A percentile compares a stretch with the other conserved stretches of the same genome.
Evolutionary conservation across 1,139 yeast genomes (phyloP).

Genomic region (Meyerozyma elateridarum): DNA sequence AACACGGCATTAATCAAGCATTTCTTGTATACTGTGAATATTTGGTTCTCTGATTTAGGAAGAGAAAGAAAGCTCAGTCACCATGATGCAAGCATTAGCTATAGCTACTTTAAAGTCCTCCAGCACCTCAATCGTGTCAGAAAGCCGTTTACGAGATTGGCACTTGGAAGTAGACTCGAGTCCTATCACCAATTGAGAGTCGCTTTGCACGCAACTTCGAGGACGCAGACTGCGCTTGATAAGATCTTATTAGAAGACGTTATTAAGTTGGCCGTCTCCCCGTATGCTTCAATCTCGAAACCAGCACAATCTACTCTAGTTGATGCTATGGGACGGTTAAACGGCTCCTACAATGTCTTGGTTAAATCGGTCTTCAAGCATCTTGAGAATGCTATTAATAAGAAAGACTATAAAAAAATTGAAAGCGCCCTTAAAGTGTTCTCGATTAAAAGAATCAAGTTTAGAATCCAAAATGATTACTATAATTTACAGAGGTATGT

Average conservation of each 20-base stretch:
- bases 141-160: constrained; percentile 75
- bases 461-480: constrained; percentile 55
- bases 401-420: constrained; percentile 48
- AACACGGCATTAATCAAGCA: constrained; percentile 68
- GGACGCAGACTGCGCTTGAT: constrained; percentile 69
- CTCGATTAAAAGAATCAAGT: constrained; percentile 46
- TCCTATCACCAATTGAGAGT: constrained; percentile 75
- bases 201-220: constrained; percentile 67
- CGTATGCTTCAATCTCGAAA: constrained; percentile 63
- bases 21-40: constrained; percentile 60
- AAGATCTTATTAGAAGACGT: constrained; percentile 61
- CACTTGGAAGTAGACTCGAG: constrained; percentile 73
- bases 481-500: constrained; percentile 45
- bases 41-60: constrained; percentile 85
- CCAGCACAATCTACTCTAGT: constrained; percentile 70
- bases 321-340: constrained; percentile 67
- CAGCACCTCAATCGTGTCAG: constrained; percentile 45
- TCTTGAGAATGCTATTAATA: constrained; percentile 14
- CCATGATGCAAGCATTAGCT: constrained; percentile 40
- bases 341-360: constrained; percentile 60
- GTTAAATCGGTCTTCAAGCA: constrained; percentile 46
- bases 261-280: constrained; percentile 62
- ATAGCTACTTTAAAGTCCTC: constrained; percentile 29
- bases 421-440: constrained; percentile 66
- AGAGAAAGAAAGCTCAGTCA: constrained; percentile 62